Percentiles rank a stretch among this genome's conserved stretches.
phyloP scores from a whole-genome alignment of 371 early-diverging fungal genomes.

The Fennellomyces sp. region DNA sequence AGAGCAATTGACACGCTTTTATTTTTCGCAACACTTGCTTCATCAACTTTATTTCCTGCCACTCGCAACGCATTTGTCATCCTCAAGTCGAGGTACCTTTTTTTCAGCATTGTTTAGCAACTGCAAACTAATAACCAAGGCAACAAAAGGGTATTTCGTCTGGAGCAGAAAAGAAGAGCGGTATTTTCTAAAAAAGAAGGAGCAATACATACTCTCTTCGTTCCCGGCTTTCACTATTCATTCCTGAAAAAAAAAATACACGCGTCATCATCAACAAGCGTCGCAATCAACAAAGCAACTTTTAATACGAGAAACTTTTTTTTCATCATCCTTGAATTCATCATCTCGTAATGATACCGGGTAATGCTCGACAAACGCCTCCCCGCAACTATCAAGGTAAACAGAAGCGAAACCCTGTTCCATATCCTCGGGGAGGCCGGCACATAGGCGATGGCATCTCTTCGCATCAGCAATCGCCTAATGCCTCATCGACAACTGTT shows the following conservation, averaged over 20 bases:
- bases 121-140: too few relatives aligned
- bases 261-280: background rate
- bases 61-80: too few relatives aligned
- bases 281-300: background rate
- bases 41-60: too few relatives aligned
- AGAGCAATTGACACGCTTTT: too few relatives aligned
- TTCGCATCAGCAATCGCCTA: background rate
- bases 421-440: constrained; percentile 19
- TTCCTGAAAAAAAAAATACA: background rate
- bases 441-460: constrained; percentile 14
- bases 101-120: too few relatives aligned
- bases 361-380: constrained; percentile 9
- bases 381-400: constrained; percentile 1
- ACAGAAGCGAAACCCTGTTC: constrained; percentile 14
- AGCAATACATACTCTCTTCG: too few relatives aligned
- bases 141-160: too few relatives aligned
- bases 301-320: background rate
- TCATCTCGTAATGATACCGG: constrained; percentile 12
- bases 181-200: too few relatives aligned
- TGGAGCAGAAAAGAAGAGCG: too few relatives aligned
- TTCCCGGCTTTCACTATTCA: background rate
- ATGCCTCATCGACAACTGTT: background rate
- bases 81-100: too few relatives aligned
- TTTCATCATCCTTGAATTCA: background rate
- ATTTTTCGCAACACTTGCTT: too few relatives aligned